Percentiles rank a stretch among this genome's conserved stretches.
Conservation (phyloP, 208 protist species). For the Blechomonas ayalai region DNA sequence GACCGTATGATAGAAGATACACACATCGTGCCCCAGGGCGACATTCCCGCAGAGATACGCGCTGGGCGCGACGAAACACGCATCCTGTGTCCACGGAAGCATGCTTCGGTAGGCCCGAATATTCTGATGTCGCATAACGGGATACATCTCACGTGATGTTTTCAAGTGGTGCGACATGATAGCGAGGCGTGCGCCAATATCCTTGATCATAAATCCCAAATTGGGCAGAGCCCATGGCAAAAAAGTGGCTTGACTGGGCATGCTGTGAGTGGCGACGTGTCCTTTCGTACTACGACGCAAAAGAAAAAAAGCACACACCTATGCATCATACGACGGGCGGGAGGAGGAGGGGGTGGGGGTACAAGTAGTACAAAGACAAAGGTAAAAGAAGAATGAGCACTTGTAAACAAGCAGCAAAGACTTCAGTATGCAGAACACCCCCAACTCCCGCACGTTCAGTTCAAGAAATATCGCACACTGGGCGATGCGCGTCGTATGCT, state of each 20-base stretch:
- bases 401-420: no score
- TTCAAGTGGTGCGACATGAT: slow-evolving; percentile 63
- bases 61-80: slow-evolving; percentile 83
- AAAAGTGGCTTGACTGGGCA: slow-evolving; percentile 46
- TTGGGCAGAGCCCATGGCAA: slow-evolving; percentile 64
- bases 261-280: slow-evolving; percentile 1
- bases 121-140: slow-evolving; percentile 84
- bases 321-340: no score
- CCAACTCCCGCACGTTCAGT: no score
- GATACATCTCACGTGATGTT: slow-evolving; percentile 64
- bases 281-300: slow-evolving; percentile 4
- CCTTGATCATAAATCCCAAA: slow-evolving; percentile 83
- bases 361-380: no score
- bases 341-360: no score
- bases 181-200: slow-evolving; percentile 57
- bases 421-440: no score
- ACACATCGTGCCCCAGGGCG: slow-evolving; percentile 67
- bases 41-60: slow-evolving; percentile 83
- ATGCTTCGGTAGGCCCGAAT: slow-evolving; percentile 77
- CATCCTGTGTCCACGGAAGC: slow-evolving; percentile 79
- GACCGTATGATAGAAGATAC: slow-evolving; percentile 84
- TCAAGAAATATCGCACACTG: no score
- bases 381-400: no score
- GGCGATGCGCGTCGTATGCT: no score
- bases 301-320: slow-evolving; percentile 5